phyloP scores from a whole-genome alignment of 805 yeast species.

The Suhomyces kilbournensis region DNA sequence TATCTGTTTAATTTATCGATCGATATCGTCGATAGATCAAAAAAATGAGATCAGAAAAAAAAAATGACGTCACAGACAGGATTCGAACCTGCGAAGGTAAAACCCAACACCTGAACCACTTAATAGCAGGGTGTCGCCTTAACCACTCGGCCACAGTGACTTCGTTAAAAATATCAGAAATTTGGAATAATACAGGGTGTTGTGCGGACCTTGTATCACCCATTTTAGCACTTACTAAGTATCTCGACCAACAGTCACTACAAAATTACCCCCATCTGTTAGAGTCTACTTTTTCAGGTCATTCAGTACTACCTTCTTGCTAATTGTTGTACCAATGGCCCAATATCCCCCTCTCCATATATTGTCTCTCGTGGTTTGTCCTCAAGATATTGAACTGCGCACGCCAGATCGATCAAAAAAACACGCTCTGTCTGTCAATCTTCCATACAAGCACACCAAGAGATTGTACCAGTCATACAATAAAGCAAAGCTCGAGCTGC shows the following conservation, averaged over 20 bases:
- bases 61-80: constrained; percentile 46
- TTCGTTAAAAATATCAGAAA: not conserved
- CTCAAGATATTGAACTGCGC: not conserved
- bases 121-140: constrained; percentile 31
- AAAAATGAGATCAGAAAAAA: constrained; percentile 20
- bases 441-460: not conserved
- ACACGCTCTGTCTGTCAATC: not conserved
- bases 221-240: no score
- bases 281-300: no score
- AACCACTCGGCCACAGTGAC: constrained; percentile 37
- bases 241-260: no score
- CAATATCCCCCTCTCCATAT: not conserved
- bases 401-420: not conserved
- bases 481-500: not conserved
- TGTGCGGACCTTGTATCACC: not conserved
- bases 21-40: not conserved
- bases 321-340: not conserved
- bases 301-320: not conserved
- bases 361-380: not conserved
- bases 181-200: not conserved
- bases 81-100: constrained; percentile 54
- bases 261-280: no score
- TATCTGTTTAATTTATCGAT: not conserved
- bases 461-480: not conserved
- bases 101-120: constrained; percentile 24